Evolutionary conservation across 2,329 filamentous ascomycete species (phyloP).

Genomic region (Colletotrichum neosansevieriae): DNA sequence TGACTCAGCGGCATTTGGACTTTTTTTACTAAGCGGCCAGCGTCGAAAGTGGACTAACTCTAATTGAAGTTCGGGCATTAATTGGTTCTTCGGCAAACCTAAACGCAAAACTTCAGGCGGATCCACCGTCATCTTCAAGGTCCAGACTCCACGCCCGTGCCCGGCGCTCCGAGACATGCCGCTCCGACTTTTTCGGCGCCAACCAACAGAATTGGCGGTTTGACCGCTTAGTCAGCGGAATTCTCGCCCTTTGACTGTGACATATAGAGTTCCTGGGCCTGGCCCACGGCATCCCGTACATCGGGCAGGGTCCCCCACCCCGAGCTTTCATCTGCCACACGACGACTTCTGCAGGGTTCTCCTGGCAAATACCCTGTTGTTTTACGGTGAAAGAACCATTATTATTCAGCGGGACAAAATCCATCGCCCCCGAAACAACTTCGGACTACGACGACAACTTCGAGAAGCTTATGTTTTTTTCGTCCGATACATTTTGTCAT

Average conservation of each 20-base stretch:
- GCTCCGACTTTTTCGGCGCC: constrained; percentile 15
- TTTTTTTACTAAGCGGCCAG: neutral
- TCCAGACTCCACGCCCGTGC: constrained; percentile 9
- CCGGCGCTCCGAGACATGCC: constrained; percentile 21
- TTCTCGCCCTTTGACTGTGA: neutral
- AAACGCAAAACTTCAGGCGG: constrained; percentile 14
- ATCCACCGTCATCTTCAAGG: constrained; percentile 8
- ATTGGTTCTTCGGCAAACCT: constrained; percentile 16
- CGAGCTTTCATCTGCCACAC: constrained; percentile 10
- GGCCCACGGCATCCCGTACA: constrained; percentile 14
- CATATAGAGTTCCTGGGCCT: constrained; percentile 1
- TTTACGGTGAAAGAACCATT: neutral
- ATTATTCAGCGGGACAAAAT: constrained; percentile 23
- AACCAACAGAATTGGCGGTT: neutral
- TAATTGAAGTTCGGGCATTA: neutral
- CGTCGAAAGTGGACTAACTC: neutral
- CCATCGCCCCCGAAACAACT: neutral
- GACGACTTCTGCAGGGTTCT: constrained; percentile 7
- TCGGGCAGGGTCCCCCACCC: constrained; percentile 26
- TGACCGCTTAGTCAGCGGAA: constrained; percentile 27
- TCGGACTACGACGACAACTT: neutral
- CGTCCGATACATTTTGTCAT: constrained; percentile 16
- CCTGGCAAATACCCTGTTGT: neutral
- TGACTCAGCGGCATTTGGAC: constrained; percentile 16
- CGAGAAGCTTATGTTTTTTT: constrained; percentile 1